Conservation (phyloP, 2,329 filamentous ascomycete species). For the Aspergillus uvarum region DNA sequence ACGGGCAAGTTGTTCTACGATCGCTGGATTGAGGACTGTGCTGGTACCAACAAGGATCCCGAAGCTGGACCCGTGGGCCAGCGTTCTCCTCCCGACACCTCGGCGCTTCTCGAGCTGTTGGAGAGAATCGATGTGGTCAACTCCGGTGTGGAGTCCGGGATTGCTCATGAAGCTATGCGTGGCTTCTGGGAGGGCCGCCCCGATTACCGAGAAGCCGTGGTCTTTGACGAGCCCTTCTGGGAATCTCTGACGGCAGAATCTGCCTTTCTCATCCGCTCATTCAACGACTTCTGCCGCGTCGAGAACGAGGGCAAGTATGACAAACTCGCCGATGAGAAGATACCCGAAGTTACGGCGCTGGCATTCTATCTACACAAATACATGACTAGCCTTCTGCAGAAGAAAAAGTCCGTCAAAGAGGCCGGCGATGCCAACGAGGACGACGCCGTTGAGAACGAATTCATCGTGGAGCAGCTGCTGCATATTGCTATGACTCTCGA, state of each 20-base stretch:
- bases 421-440: slow-evolving; percentile 70
- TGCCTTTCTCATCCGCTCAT: slow-evolving; percentile 84
- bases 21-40: slow-evolving; percentile 97
- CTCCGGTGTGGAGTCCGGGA: slow-evolving; percentile 83
- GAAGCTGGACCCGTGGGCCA: slow-evolving; percentile 52
- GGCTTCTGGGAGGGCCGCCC: slow-evolving; percentile 94
- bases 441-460: slow-evolving; percentile 85
- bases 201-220: slow-evolving; percentile 48
- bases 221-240: slow-evolving; percentile 50
- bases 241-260: slow-evolving; percentile 67
- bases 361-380: slow-evolving; percentile 85
- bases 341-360: slow-evolving; percentile 90
- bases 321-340: slow-evolving; percentile 80
- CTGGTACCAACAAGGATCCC: slow-evolving; percentile 62
- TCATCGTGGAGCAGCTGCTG: slow-evolving; percentile 91
- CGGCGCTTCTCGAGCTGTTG: slow-evolving; percentile 84
- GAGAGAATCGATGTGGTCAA: slow-evolving; percentile 93
- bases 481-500: slow-evolving; percentile 90
- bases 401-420: slow-evolving; percentile 38
- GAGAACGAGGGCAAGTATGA: slow-evolving; percentile 74
- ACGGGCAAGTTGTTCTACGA: slow-evolving; percentile 87
- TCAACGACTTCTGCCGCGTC: slow-evolving; percentile 86
- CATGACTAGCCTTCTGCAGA: slow-evolving; percentile 54
- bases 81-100: slow-evolving; percentile 66
- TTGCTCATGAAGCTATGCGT: slow-evolving; percentile 90